Evolutionary conservation across 2,329 filamentous ascomycete genomes (phyloP).

Genomic region (Botrytis byssoidea): DNA sequence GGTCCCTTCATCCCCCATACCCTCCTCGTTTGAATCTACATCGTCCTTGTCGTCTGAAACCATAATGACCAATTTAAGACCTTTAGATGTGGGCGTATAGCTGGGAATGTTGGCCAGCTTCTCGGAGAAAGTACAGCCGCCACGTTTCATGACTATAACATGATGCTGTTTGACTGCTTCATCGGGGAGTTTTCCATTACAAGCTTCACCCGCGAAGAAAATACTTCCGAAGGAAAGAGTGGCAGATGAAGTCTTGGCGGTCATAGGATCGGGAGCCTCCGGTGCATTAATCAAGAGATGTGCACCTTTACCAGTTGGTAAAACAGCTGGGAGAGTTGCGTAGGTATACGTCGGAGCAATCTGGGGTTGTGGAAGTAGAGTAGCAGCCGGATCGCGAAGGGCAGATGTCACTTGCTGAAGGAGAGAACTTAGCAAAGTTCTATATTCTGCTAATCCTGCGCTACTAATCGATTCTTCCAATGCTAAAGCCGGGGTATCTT

Average conservation of each 20-base stretch:
- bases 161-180: slow-evolving; percentile 59
- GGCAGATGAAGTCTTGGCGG: slow-evolving; percentile 27
- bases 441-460: slow-evolving; percentile 37
- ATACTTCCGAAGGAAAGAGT: slow-evolving; percentile 67
- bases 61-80: slow-evolving; percentile 79
- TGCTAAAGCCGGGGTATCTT: slow-evolving; percentile 17
- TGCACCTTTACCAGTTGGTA: slow-evolving; percentile 56
- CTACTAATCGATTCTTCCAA: slow-evolving; percentile 24
- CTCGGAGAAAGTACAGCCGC: slow-evolving; percentile 77
- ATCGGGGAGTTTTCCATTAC: slow-evolving; percentile 52
- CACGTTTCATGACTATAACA: slow-evolving; percentile 77
- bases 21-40: slow-evolving; percentile 28
- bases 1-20: slow-evolving; percentile 35
- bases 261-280: slow-evolving; percentile 41
- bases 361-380: slow-evolving; percentile 41
- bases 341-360: slow-evolving; percentile 37
- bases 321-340: slow-evolving; percentile 46
- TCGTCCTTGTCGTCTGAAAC: slow-evolving; percentile 55
- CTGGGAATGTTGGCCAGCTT: slow-evolving; percentile 85
- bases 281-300: slow-evolving; percentile 66
- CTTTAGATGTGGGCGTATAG: slow-evolving; percentile 58
- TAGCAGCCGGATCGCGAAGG: slow-evolving; percentile 46
- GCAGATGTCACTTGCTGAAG: slow-evolving; percentile 51
- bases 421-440: slow-evolving; percentile 46
- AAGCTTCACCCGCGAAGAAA: slow-evolving; percentile 69